Evolutionary conservation across 2,329 filamentous ascomycete species (phyloP).

Genomic region (Cadophora sp.): DNA sequence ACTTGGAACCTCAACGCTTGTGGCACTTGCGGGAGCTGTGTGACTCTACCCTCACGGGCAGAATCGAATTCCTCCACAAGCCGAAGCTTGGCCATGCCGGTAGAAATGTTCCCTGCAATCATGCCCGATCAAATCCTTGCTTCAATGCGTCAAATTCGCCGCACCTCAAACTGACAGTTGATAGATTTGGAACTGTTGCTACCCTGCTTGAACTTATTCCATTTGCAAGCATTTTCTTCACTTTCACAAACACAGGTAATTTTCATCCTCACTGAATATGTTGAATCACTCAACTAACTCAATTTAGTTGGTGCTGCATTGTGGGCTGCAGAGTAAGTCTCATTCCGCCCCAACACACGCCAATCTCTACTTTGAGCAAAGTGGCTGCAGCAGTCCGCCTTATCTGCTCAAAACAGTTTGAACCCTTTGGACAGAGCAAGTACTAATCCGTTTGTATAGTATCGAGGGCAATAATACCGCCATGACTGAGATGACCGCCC

Average conservation of each 20-base stretch:
- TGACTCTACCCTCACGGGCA: background rate
- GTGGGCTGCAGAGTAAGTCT: slow-evolving; percentile 77
- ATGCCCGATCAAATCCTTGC: background rate
- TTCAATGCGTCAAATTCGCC: slow-evolving; percentile 8
- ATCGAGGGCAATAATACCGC: slow-evolving; percentile 60
- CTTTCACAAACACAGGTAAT: slow-evolving; percentile 83
- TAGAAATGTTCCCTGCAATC: slow-evolving; percentile 1
- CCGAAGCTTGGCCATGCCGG: slow-evolving; percentile 6
- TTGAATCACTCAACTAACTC: slow-evolving; percentile 34
- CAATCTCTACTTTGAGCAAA: background rate
- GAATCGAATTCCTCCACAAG: background rate
- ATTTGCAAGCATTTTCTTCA: slow-evolving; percentile 80
- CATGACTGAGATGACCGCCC: slow-evolving; percentile 39
- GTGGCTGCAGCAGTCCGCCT: background rate
- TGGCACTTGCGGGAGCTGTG: slow-evolving; percentile 10
- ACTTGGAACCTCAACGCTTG: slow-evolving; percentile 14
- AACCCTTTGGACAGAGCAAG: background rate
- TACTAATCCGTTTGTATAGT: slow-evolving; percentile 23
- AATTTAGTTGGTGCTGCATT: slow-evolving; percentile 80
- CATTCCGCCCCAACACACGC: background rate
- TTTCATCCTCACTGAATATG: slow-evolving; percentile 8
- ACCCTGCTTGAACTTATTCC: slow-evolving; percentile 87
- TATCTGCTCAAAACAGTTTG: background rate
- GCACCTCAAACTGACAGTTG: slow-evolving; percentile 17
- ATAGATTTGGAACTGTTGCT: slow-evolving; percentile 77